Conservation (phyloP, 768 basidiomycete genomes). For the Leccinum longicurvipes region DNA sequence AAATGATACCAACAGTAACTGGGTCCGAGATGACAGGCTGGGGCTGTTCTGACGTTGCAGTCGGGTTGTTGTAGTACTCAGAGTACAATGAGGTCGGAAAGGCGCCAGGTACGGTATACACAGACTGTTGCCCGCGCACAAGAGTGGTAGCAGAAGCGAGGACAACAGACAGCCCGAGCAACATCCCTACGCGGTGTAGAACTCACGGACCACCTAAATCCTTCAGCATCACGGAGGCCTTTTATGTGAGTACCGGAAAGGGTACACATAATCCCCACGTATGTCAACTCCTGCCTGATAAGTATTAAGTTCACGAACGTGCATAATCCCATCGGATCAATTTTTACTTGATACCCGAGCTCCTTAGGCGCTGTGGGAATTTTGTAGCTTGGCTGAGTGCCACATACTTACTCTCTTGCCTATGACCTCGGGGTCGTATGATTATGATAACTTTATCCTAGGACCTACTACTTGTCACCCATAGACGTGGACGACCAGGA, state of each 20-base stretch:
- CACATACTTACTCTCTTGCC: neutral
- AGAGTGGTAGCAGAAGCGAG: slow-evolving; percentile 6
- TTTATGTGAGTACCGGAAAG: slow-evolving; percentile 7
- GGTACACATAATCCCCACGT: slow-evolving; percentile 6
- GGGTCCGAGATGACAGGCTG: slow-evolving; percentile 79
- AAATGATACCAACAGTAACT: slow-evolving; percentile 43
- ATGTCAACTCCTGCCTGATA: neutral
- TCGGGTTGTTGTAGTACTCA: slow-evolving; percentile 71
- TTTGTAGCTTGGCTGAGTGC: neutral
- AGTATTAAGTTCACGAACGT: slow-evolving; percentile 21
- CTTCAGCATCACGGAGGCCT: neutral
- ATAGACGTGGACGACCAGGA: neutral
- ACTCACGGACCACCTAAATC: neutral
- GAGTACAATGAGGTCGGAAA: slow-evolving; percentile 66
- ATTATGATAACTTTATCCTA: neutral
- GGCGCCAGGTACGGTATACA: slow-evolving; percentile 53
- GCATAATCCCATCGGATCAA: slow-evolving; percentile 10
- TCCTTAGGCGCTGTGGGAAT: neutral
- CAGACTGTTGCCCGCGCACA: slow-evolving; percentile 14
- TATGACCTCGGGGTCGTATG: neutral
- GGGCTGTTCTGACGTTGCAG: slow-evolving; percentile 65
- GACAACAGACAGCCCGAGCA: slow-evolving; percentile 1
- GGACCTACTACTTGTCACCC: neutral
- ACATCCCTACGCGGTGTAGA: slow-evolving; percentile 7
- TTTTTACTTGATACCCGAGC: neutral